Conservation (phyloP, 345 rosid genomes). For the Syzygium oleosum region DNA sequence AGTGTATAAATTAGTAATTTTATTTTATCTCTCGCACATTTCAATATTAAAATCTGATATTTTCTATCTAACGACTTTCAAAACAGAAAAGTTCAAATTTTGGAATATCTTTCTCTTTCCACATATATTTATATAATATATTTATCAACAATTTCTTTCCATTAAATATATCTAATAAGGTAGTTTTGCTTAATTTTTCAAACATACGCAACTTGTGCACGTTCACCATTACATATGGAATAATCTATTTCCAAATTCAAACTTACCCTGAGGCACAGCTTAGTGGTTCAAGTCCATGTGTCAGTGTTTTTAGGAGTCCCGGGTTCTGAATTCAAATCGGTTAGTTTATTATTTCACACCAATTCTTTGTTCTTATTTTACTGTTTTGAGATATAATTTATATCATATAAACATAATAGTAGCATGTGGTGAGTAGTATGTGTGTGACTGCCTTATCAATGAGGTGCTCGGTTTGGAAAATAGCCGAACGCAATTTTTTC, state of each 20-base stretch:
- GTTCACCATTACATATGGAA: background rate
- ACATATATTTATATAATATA: background rate
- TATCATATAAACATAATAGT: background rate
- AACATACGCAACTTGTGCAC: background rate
- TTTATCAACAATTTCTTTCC: background rate
- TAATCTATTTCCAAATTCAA: background rate
- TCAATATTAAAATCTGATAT: background rate
- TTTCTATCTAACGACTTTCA: background rate
- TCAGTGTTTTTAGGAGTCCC: background rate
- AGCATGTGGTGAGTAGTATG: background rate
- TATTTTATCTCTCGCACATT: background rate
- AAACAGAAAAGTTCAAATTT: background rate
- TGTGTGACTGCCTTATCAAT: background rate
- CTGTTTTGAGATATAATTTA: background rate
- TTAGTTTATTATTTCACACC: background rate
- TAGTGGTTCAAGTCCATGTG: background rate
- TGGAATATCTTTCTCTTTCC: background rate
- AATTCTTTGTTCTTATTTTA: background rate
- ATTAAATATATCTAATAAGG: background rate
- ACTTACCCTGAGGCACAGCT: background rate
- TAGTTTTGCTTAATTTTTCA: background rate
- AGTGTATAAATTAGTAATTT: background rate
- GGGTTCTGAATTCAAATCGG: background rate
- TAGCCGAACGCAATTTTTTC: background rate
- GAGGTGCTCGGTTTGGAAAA: background rate